Conservation (phyloP, 352 stramenopile species). For the Elongisporangium senticosum region DNA sequence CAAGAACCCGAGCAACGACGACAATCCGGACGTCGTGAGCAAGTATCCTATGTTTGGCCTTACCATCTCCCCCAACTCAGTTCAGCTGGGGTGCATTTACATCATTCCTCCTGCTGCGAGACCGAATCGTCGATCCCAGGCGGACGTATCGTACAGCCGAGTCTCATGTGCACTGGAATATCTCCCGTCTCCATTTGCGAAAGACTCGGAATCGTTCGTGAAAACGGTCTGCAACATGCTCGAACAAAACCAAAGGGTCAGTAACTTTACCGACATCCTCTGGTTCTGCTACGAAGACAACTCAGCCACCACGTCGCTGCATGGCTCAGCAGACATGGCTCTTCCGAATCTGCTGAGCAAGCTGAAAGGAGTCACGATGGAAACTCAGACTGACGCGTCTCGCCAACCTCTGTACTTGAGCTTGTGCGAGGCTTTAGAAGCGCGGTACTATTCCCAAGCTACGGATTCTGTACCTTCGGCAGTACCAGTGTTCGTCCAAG, state of each 20-base stretch:
- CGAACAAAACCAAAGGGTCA: slow-evolving; percentile 43
- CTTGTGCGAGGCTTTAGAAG: slow-evolving; percentile 53
- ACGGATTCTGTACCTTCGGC: neutral
- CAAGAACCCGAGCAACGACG: slow-evolving; percentile 6
- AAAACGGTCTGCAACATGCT: slow-evolving; percentile 46
- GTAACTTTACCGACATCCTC: slow-evolving; percentile 66
- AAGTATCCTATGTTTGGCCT: slow-evolving; percentile 74
- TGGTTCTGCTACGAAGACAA: slow-evolving; percentile 81
- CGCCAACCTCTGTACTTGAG: slow-evolving; percentile 55
- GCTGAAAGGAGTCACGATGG: slow-evolving; percentile 26
- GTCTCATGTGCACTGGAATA: slow-evolving; percentile 72
- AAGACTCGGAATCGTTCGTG: slow-evolving; percentile 32
- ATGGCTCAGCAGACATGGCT: slow-evolving; percentile 37
- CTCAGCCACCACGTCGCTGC: slow-evolving; percentile 39
- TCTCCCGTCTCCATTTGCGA: slow-evolving; percentile 51
- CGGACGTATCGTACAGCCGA: slow-evolving; percentile 79
- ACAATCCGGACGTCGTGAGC: neutral
- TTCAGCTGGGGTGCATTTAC: slow-evolving; percentile 57
- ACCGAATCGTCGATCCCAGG: slow-evolving; percentile 76
- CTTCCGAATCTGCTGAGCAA: slow-evolving; percentile 58
- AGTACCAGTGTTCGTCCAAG: slow-evolving; percentile 46
- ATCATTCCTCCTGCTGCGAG: slow-evolving; percentile 73
- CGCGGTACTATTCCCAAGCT: slow-evolving; percentile 22
- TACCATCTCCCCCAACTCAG: slow-evolving; percentile 62
- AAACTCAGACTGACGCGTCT: slow-evolving; percentile 11